Base-by-base conservation (phyloP, 192 early-diverging fungal species). In the Glomus cerebriforme region DNA sequence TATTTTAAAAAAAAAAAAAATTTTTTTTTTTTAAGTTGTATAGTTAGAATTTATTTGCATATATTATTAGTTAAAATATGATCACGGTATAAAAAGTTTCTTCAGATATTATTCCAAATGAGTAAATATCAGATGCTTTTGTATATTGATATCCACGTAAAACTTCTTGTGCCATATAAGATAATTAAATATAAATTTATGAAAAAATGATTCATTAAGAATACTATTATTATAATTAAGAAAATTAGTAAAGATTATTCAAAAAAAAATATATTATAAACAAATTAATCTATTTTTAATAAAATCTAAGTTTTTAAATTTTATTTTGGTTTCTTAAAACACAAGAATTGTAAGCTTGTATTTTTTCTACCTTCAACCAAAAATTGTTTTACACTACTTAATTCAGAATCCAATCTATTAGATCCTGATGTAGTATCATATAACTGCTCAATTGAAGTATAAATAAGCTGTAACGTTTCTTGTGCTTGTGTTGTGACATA, bases 381-480 rank as follows among this genome's bases (percentile, higher is more conserved):
- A 64, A 90, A 27, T 63, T 85, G 82, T 73, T 86, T 90, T 39
- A 90, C 84, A 43, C 87, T 86, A 26, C 80, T 80, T 37, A 90
- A 84, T 72, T 90, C 89, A 19, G 83, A 81, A 66, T 88, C 82
- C 10, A 90, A 78, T 59, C 86, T 87, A 59, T 83, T 82, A 34
- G 84, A 80, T 71, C 83, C 85, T 49, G 85, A 85, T 29, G 82
- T 70, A 27, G 86, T 88, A 13, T 90, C 86, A 66, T 87, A 91
- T 7, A 86, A 89, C 29, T 89, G 81, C 49, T 95, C 91, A 27
- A 97, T 89, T 5, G 90, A 88, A 58, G 88, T 86, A 82, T 95
- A 93, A 45, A 98, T 92, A 63, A 91, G 87, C 45, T 89, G 88
- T 76, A 97, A 85, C 39, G 92, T 87, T 76, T 92, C 87, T 54